Conservation (phyloP, 805 yeast genomes). For the Cyberlindnera suaveolens region DNA sequence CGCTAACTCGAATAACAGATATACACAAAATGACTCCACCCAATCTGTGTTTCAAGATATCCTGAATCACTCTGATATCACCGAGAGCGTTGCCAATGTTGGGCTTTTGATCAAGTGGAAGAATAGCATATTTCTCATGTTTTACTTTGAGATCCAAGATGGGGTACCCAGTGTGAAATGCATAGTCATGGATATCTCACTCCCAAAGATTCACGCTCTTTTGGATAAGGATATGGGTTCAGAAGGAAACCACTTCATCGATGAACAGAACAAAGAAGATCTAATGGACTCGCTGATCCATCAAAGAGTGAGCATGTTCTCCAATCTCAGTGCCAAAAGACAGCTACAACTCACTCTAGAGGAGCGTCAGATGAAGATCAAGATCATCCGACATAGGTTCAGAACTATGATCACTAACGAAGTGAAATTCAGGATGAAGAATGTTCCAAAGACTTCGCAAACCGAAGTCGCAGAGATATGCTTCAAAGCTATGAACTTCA, state of each 20-base stretch:
- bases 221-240: constrained; percentile 1
- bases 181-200: constrained; percentile 13
- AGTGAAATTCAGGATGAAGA: constrained; percentile 12
- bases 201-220: constrained; percentile 6
- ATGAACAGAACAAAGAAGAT: constrained; percentile 20
- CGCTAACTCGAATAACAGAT: constrained; percentile 8
- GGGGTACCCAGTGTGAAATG: constrained; percentile 13
- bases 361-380: constrained; percentile 13
- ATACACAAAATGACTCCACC: constrained; percentile 13
- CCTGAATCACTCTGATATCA: constrained; percentile 12
- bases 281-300: constrained; percentile 19
- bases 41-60: constrained; percentile 10
- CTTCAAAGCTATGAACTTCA: constrained; percentile 17
- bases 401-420: constrained; percentile 12
- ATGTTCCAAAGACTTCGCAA: constrained; percentile 10
- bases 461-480: constrained; percentile 22
- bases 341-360: constrained; percentile 14
- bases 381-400: constrained; percentile 14
- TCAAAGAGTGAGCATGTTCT: constrained; percentile 10
- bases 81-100: constrained; percentile 5
- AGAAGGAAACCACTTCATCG: constrained; percentile 13
- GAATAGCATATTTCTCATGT: constrained; percentile 11
- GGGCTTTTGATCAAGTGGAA: constrained; percentile 12
- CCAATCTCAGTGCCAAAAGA: constrained; percentile 14
- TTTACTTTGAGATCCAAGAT: constrained; percentile 14